Base-by-base conservation (phyloP, 2,329 filamentous ascomycete species). In the Bipolaris oryzae region DNA sequence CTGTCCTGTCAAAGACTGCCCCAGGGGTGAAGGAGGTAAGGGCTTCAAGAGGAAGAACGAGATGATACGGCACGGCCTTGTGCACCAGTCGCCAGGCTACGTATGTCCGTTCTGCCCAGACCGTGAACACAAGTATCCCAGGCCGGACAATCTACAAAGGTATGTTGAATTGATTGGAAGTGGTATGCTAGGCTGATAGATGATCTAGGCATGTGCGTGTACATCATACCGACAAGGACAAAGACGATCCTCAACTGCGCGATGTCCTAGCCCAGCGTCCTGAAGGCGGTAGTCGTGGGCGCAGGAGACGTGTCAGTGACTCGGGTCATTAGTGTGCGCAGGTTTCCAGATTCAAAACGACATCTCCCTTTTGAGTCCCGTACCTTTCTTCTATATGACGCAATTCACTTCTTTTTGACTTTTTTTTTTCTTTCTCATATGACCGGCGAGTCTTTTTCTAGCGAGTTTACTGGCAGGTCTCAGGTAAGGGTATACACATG, bases 91-190 rank as follows among this genome's bases (percentile, higher is more conserved):
- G 7, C 95, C 95, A 1, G 94, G 94, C 58, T 99, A 98, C 70
- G 88, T 96, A 28, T 99, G 95, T 75, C 95, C 95, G 0, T 98
- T 97, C 73, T 99, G 95, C 75, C 90, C 92, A 1, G 92, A 96
- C 70, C 85, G 92, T 64, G 92, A 97, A 74, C 94, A 97, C 76
- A 93, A 90, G 73, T 98, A 98, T 74, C 95, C 95, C 5, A 84
- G 95, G 66, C 95, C 95, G 33, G 95, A 99, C 75, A 98, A 98
- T 80, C 80, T 99, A 53, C 94, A 97, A 80, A 87, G 94, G 91
- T 96, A 82, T 63, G 84, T 23, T 74, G 31, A 16, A 28, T 15
- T 25, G n/a, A 7, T 25, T 2, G 9, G 23, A 52, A 25, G 2
- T 11, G 23, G 18, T 28, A 35, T 52, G 11, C 38, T 11, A 11